Conservation (phyloP, 2,329 filamentous ascomycete genomes). For the Cordyceps pruinosa region DNA sequence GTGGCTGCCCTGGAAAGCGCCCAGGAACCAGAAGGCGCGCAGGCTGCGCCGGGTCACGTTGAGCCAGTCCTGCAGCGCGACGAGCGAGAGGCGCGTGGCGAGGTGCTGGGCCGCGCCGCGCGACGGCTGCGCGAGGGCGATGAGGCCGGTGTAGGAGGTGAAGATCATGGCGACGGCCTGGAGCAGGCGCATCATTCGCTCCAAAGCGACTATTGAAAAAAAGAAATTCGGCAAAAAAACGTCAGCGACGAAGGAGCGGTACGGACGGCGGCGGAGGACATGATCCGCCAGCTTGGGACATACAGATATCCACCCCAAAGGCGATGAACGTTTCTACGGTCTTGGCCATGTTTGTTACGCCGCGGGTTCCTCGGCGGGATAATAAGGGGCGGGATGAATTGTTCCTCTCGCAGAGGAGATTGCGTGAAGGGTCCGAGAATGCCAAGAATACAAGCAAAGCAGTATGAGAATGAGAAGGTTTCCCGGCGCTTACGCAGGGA, state of each 20-base stretch:
- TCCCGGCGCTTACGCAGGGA: background rate
- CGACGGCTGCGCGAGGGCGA: conserved; percentile 25
- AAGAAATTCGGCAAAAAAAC: background rate
- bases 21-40: conserved; percentile 62
- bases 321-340: conserved; percentile 30
- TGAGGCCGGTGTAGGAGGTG: conserved; percentile 35
- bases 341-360: conserved; percentile 17
- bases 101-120: conserved; percentile 19
- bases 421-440: no score
- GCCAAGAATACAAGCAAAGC: no score
- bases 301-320: conserved; percentile 43
- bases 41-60: conserved; percentile 53
- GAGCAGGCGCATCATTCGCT: conserved; percentile 52
- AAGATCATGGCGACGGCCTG: conserved; percentile 46
- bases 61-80: conserved; percentile 33
- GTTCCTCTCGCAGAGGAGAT: no score
- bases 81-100: conserved; percentile 27
- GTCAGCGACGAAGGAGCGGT: background rate
- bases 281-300: conserved; percentile 12
- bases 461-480: background rate
- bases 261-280: background rate
- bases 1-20: conserved; percentile 48
- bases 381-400: background rate
- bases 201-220: conserved; percentile 44
- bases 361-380: background rate